Evolutionary conservation across 306 rosid genomes (phyloP).

Genomic region (Vigna reflexopilosa): DNA sequence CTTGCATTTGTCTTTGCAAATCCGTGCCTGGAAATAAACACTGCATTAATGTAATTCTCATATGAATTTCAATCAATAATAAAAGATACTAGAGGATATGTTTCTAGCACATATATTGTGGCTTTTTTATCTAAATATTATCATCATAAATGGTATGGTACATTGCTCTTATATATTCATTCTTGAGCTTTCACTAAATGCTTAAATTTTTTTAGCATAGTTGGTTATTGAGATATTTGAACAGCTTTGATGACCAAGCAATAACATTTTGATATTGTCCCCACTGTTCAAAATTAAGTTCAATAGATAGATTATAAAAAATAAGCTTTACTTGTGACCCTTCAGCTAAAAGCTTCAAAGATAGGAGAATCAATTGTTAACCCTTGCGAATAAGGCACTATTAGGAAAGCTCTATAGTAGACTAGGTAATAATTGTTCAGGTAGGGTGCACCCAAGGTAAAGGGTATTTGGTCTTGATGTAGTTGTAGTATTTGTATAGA

Average conservation of each 20-base stretch:
- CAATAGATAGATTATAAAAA: neutral
- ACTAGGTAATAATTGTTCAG: neutral
- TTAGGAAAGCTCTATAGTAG: neutral
- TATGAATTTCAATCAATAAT: neutral
- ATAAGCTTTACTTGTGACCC: neutral
- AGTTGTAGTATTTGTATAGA: no score
- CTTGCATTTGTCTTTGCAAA: no score
- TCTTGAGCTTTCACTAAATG: neutral
- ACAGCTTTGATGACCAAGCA: neutral
- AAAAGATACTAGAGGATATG: neutral
- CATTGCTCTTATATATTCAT: neutral
- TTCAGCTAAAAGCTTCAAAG: neutral
- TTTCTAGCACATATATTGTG: neutral
- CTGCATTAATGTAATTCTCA: neutral
- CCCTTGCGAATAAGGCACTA: neutral
- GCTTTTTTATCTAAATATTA: neutral
- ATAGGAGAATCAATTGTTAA: neutral
- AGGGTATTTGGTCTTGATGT: no score
- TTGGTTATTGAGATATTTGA: neutral
- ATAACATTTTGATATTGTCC: neutral
- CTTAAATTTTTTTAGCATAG: neutral
- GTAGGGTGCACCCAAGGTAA: no score
- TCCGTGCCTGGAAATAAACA: no score
- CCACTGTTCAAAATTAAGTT: neutral
- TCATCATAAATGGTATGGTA: neutral